phyloP scores from a whole-genome alignment of 176 grass and related monocot genomes.

The Pharus latifolius region DNA sequence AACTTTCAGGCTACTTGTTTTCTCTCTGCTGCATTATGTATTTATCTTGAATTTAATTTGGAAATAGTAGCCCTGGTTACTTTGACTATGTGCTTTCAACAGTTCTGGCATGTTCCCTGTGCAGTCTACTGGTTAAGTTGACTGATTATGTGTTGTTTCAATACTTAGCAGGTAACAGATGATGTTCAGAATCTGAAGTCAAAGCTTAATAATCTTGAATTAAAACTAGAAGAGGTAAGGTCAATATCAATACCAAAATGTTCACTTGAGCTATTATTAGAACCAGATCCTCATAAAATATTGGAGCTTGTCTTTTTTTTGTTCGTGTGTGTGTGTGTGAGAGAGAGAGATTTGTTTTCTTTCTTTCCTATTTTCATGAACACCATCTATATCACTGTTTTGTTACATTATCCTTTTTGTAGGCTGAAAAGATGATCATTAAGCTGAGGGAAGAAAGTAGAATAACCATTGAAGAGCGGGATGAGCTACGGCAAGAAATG shows the following conservation, averaged over 20 bases:
- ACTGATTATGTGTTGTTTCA: background rate
- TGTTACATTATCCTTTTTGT: conserved; percentile 22
- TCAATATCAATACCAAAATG: background rate
- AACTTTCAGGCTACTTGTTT: background rate
- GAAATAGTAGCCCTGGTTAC: background rate
- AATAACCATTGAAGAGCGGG: conserved; percentile 34
- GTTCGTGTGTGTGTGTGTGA: no score
- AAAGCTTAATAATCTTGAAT: conserved; percentile 56
- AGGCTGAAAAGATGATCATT: conserved; percentile 64
- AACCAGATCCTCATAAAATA: background rate
- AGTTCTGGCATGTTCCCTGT: background rate
- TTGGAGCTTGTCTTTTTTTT: background rate
- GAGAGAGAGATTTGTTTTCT: background rate
- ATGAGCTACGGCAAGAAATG: conserved; percentile 53
- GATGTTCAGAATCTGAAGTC: conserved; percentile 55
- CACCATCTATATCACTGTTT: background rate
- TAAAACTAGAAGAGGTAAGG: conserved; percentile 67
- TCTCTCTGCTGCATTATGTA: background rate
- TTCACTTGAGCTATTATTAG: background rate
- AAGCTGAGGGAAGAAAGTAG: conserved; percentile 48
- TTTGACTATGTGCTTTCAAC: background rate
- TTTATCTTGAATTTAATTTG: background rate
- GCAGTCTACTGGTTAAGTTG: background rate
- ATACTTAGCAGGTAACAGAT: conserved; percentile 46
- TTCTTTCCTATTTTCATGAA: no score